A percentile compares a stretch with the other conserved stretches of the same genome.
phyloP scores from a whole-genome alignment of 768 basidiomycete genomes.

The Tubosaeta sp. region DNA sequence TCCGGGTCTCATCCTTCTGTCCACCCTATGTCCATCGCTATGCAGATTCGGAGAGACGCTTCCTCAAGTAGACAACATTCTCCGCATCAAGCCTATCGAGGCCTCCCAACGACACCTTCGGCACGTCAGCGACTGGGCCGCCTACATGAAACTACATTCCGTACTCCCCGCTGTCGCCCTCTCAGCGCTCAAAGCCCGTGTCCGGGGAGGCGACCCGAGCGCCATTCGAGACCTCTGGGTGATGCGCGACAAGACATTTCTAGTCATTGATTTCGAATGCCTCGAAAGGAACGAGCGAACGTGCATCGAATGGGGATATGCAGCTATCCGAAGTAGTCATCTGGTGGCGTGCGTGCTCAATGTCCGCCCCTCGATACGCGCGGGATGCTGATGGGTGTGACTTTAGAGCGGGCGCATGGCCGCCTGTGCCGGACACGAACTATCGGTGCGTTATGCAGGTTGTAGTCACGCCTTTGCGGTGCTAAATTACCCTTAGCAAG shows the following conservation, averaged over 20 bases:
- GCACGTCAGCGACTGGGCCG: conserved; percentile 59
- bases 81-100: conserved; percentile 67
- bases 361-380: neutral
- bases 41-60: conserved; percentile 68
- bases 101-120: conserved; percentile 63
- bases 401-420: conserved; percentile 65
- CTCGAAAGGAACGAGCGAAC: conserved; percentile 67
- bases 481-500: conserved; percentile 31
- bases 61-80: conserved; percentile 67
- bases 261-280: conserved; percentile 73
- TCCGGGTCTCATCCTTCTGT: neutral
- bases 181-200: conserved; percentile 58
- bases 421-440: conserved; percentile 68
- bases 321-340: conserved; percentile 69
- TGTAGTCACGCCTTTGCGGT: neutral
- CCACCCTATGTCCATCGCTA: neutral
- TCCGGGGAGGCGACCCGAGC: conserved; percentile 62
- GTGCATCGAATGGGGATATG: conserved; percentile 79
- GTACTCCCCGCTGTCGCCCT: conserved; percentile 69
- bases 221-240: conserved; percentile 68
- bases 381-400: neutral
- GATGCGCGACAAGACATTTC: conserved; percentile 64
- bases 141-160: conserved; percentile 66
- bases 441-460: conserved; percentile 52
- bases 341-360: conserved; percentile 54